Evolutionary conservation across 2,329 filamentous ascomycete genomes (phyloP), one percentile per base, ranked within the genome.

Genomic region (Periconia macrospinosa): DNA sequence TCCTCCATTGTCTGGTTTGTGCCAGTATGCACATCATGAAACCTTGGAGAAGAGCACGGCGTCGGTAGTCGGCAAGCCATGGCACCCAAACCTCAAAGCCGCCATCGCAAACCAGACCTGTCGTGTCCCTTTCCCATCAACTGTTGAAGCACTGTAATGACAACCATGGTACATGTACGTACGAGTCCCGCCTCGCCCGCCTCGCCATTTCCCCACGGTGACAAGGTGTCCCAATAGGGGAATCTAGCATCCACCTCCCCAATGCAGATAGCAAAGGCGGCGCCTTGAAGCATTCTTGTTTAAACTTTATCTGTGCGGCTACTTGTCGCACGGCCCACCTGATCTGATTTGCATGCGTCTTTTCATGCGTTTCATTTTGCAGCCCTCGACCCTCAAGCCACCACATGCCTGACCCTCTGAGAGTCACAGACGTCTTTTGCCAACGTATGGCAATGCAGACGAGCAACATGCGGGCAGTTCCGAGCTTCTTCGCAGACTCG

Each of bases 381-480:
- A n/a, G n/a, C n/a, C n/a, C n/a, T n/a, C n/a, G n/a, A n/a, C 30
- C 30, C 13, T 46, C 37, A 60, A 66, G 62, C 63, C 64, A 70
- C 57, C 53, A 53, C n/a, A 57, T 51, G 18, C 46, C 58, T 23
- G 66, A 61, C 65, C 67, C 61, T 54, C 67, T 69, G 59, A 37
- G 53, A 49, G 33, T 52, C 27, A 35, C 42, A 48, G 44, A 47
- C 23, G 30, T n/a, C n/a, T n/a, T n/a, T n/a, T n/a, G n/a, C n/a
- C n/a, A 30, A 13, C 30, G 14, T 23, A 50, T 52, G 43, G 57
- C 55, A 54, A 52, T 43, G 56, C 62, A 57, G 49, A 44, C 52
- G 53, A 45, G 55, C 53, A 43, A 58, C 64, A 69, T 65, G 62
- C 11, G 11, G 15, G 47, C 59, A 61, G 64, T 44, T 55, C 65